These are phyloP conservation scores for Domatiomyces catenatus DNA, from an alignment of 2,329 filamentous ascomycete species.

Conservation along the genomic window DNA sequence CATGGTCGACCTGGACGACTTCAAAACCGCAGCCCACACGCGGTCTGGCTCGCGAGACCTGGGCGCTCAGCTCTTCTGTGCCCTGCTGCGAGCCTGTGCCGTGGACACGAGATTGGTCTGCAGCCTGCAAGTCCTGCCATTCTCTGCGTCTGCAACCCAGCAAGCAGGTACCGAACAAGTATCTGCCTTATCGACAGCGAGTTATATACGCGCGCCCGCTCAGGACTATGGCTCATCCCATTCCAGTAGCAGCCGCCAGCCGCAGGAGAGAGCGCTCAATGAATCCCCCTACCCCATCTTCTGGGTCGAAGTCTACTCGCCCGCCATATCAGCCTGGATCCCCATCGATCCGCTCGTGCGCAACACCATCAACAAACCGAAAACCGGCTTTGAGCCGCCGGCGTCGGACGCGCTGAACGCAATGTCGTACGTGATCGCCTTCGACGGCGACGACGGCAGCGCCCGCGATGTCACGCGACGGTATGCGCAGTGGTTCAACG, in stretches of 20 bases:
- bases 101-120: slow-evolving; percentile 73
- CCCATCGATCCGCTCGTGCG: slow-evolving; percentile 76
- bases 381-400: slow-evolving; percentile 61
- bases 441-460: slow-evolving; percentile 56
- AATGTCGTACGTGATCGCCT: slow-evolving; percentile 71
- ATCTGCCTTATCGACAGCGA: slow-evolving; percentile 25
- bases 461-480: slow-evolving; percentile 74
- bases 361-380: slow-evolving; percentile 57
- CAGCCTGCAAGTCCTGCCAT: slow-evolving; percentile 71
- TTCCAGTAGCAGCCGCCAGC: not conserved
- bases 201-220: slow-evolving; percentile 21
- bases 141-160: slow-evolving; percentile 36
- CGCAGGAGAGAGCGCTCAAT: slow-evolving; percentile 8
- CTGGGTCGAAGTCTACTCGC: slow-evolving; percentile 86
- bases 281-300: slow-evolving; percentile 73
- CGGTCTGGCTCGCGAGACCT: slow-evolving; percentile 74
- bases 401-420: slow-evolving; percentile 59
- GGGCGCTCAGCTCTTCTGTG: slow-evolving; percentile 81
- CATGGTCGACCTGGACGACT: slow-evolving; percentile 55
- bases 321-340: slow-evolving; percentile 80
- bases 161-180: not conserved
- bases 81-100: slow-evolving; percentile 66
- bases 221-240: slow-evolving; percentile 9
- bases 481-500: slow-evolving; percentile 76
- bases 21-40: slow-evolving; percentile 51